Base-by-base conservation (phyloP, 179 eudicot genomes). In the Amaranthus tricolor region DNA sequence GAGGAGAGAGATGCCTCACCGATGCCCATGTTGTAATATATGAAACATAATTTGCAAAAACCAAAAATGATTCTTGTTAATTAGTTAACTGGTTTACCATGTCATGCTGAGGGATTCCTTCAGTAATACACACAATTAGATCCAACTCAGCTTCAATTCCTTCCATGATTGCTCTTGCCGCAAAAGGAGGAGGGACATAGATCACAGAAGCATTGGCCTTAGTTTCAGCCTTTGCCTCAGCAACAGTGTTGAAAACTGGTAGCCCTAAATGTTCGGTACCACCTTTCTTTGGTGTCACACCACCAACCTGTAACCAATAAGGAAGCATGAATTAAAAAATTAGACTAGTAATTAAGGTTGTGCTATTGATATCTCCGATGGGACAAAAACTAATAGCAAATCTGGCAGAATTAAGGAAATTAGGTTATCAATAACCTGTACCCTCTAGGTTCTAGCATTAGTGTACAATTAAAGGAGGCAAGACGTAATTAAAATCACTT, bases 121-220 rank as follows among this genome's bases (percentile, higher is more conserved):
- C 96, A 12, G 96, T 91, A 86, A 95, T 91, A 84, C 99, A 95
- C 58, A 95, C 99, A 66, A 95, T 79, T 80, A 95, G 86, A 85
- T 95, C 98, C 61, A 95, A 77, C 71, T 95, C 98, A 80, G 99
- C 98, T 78, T 93, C 99, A 84, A 95, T 7, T 50, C 89, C 92
- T 86, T 95, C 99, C 97, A 93, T 80, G 65, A 95, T 93, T 73
- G 99, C 99, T 79, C 87, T 87, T n/a, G 98, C 98, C 51, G 99
- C 99, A 87, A 89, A 95, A 59, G 98, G 94, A 11, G 99, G 99
- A 64, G 99, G 99, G 49, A 95, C 99, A 74, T 95, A 95, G 72
- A 95, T 88, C 3, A 93, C 99, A 14, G 99, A 88, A 10, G 98
- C 99, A 86, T 95, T 93, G 65, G 99, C 99, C 87, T 87, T 89